Conservation (phyloP, 2,329 filamentous ascomycete genomes). For the Colletotrichum limetticola region DNA sequence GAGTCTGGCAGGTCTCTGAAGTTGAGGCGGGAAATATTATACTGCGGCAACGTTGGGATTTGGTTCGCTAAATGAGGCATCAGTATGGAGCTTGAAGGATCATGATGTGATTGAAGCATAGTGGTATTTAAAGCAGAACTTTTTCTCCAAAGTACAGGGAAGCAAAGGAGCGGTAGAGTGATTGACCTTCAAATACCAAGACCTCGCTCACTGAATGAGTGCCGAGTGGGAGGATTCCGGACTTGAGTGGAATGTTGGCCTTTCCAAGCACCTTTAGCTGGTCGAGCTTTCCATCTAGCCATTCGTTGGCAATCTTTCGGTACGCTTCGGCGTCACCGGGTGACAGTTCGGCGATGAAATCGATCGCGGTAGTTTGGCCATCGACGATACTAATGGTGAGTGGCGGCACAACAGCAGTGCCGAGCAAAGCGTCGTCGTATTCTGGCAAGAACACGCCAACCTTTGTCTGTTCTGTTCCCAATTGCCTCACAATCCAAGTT, state of each 20-base stretch:
- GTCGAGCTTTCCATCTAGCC: conserved; percentile 82
- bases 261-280: conserved; percentile 78
- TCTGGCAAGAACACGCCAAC: conserved; percentile 85
- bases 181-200: conserved; percentile 85
- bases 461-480: conserved; percentile 78
- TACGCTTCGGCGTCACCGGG: conserved; percentile 83
- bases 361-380: conserved; percentile 79
- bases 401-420: conserved; percentile 79
- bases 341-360: conserved; percentile 80
- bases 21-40: conserved; percentile 84
- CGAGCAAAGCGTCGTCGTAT: conserved; percentile 81
- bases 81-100: conserved; percentile 15
- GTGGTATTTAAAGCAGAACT: conserved; percentile 44
- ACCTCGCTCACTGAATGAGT: conserved; percentile 80
- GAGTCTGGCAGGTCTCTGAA: conserved; percentile 75
- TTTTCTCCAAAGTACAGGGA: conserved; percentile 72
- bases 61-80: conserved; percentile 65
- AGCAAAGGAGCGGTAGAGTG: conserved; percentile 72
- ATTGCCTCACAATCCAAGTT: conserved; percentile 82
- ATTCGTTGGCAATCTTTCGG: conserved; percentile 85
- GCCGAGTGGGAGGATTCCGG: conserved; percentile 83
- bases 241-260: conserved; percentile 78
- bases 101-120: conserved; percentile 29
- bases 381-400: conserved; percentile 82
- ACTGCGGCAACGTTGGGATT: conserved; percentile 81